These are phyloP conservation scores for Fusarium aywerte DNA, from an alignment of 2,329 filamentous ascomycete genomes.

Conservation along the genomic window DNA sequence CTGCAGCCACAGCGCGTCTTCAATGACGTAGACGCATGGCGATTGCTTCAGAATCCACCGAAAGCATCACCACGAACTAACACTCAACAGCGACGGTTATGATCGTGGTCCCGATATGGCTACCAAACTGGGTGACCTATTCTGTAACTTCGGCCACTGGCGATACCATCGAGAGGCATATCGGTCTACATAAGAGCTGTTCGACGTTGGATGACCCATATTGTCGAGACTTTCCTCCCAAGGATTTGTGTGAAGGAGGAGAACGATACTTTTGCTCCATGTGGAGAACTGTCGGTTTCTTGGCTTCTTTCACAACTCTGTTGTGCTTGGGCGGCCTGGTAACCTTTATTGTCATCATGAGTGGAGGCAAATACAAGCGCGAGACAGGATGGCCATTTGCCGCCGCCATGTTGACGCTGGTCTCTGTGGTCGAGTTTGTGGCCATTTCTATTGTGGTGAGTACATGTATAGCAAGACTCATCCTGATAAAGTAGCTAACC, in stretches of 20 bases:
- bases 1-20: conserved; percentile 17
- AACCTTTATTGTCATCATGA: conserved; percentile 79
- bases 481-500: conserved; percentile 8
- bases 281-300: conserved; percentile 89
- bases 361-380: conserved; percentile 81
- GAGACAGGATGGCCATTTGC: conserved; percentile 86
- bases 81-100: conserved; percentile 70
- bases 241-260: conserved; percentile 51
- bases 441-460: conserved; percentile 86
- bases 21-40: conserved; percentile 42
- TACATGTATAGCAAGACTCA: conserved; percentile 30
- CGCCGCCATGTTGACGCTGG: conserved; percentile 70
- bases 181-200: conserved; percentile 86
- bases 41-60: not conserved
- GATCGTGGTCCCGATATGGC: conserved; percentile 74
- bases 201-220: conserved; percentile 71
- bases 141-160: conserved; percentile 62
- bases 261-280: conserved; percentile 86
- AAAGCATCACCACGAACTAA: conserved; percentile 46
- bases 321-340: conserved; percentile 84
- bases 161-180: conserved; percentile 64
- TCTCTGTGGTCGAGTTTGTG: conserved; percentile 76
- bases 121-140: conserved; percentile 78
- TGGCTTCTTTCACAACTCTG: conserved; percentile 87
- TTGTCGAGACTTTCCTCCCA: conserved; percentile 61